Evolutionary conservation across 2,329 filamentous ascomycete species (phyloP), one percentile per base, ranked within the genome.

Genomic region (Dactylonectria macrodidyma): DNA sequence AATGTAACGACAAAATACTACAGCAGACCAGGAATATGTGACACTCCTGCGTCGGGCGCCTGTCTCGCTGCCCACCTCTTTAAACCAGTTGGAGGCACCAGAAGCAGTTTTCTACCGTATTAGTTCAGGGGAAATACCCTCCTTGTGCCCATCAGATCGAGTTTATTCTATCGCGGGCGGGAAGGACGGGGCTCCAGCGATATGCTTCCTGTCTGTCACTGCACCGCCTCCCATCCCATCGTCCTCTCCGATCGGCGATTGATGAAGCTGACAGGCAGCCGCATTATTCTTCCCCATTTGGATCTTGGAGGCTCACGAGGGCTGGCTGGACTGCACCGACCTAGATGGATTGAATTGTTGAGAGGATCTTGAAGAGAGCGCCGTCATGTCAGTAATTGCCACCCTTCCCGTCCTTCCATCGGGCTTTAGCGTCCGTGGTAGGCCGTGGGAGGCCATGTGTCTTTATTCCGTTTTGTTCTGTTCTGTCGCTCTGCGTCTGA

Each of bases 21-120:
- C 26, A 30, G 26, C 26, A 30, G 26, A 30, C 26, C 26, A 4
- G 7, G 26, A 5, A 4, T 54, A 54, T 59, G 62, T 68, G 61
- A 65, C 47, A 59, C 59, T 69, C 63, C 50, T 69, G 65, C 62
- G 60, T 61, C 36, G 63, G 62, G 69, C 66, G 50, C 67, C 55
- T 65, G 65, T 58, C 51, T 65, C 47, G 34, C 44, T 22, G 46
- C 47, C 26, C 50, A 52, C 19, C 26, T 33, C 16, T 51, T 16
- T 41, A 12, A 5, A 41, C 12, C 38, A 41, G 38, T 41, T 14
- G 12, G 10, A 14, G 14, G 36, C 24, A 51, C 19, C 22, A 24
- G 46, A 16, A 34, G 26, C 30, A 52, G 12, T 8, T 51, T 16
- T 51, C 24, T 14, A 19, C 24, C n/a, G 22, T 41, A 62, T 62